Conservation (phyloP, 805 yeast genomes). For the Yarrowia sp. region DNA sequence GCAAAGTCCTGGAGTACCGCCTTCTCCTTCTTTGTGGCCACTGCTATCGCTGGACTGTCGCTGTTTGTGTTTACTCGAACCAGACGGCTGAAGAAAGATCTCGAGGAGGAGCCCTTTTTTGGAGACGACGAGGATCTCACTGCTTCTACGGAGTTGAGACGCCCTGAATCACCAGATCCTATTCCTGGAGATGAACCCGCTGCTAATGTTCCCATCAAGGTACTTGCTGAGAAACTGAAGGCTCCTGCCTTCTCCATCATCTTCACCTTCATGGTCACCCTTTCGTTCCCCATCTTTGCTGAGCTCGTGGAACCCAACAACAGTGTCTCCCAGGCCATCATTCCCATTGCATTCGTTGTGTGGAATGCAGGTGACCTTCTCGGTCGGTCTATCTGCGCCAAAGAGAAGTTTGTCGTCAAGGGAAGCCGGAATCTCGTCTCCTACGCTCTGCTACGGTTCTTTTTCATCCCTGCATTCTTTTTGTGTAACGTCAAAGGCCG, state of each 20-base stretch:
- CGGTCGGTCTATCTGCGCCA: conserved; percentile 76
- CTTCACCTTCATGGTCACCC: conserved; percentile 72
- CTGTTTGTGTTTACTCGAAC: conserved; percentile 7
- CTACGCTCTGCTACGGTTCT: conserved; percentile 61
- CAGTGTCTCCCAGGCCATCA: conserved; percentile 53
- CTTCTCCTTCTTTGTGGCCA: conserved; percentile 29
- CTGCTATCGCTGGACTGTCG: conserved; percentile 25
- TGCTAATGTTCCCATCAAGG: conserved; percentile 33
- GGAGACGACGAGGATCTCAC: conserved; percentile 24
- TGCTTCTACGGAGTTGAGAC: conserved; percentile 13
- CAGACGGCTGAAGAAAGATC: not conserved
- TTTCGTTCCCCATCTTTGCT: conserved; percentile 91
- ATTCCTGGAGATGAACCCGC: not conserved
- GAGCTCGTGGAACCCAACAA: conserved; percentile 55
- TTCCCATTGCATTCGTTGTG: conserved; percentile 78
- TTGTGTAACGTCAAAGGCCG: conserved; percentile 64
- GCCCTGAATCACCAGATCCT: conserved; percentile 12
- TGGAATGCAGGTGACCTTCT: conserved; percentile 91
- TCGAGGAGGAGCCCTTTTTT: conserved; percentile 25
- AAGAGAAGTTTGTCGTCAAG: conserved; percentile 53
- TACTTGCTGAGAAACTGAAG: conserved; percentile 67
- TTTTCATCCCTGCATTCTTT: conserved; percentile 75
- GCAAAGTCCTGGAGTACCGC: conserved; percentile 20
- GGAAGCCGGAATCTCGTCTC: conserved; percentile 56
- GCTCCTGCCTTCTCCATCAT: conserved; percentile 73